Percentiles rank a stretch among this genome's conserved stretches.
Evolutionary conservation across 2,329 filamentous ascomycete genomes (phyloP).

Genomic region (Thelonectria rubi): DNA sequence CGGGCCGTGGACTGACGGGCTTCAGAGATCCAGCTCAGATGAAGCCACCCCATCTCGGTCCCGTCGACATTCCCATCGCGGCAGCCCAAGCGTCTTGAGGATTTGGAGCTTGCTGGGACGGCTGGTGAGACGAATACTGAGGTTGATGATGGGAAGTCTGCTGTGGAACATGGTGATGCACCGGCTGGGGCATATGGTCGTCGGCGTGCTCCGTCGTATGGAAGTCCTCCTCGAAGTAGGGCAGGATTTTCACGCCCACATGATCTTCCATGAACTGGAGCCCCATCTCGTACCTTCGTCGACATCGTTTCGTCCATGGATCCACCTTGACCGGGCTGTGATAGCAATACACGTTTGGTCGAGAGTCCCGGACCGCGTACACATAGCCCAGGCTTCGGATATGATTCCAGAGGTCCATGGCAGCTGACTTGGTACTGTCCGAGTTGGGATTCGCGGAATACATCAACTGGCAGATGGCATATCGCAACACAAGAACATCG

Average conservation of each 20-base stretch:
- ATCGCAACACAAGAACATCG: conserved; percentile 52
- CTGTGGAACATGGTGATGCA: conserved; percentile 4
- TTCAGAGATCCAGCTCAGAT: conserved; percentile 42
- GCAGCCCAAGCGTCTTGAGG: conserved; percentile 50
- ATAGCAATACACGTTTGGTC: conserved; percentile 53
- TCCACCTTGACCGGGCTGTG: conserved; percentile 55
- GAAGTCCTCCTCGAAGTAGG: conserved; percentile 57
- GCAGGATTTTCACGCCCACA: conserved; percentile 49
- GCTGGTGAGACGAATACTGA: neutral
- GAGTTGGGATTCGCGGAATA: conserved; percentile 48
- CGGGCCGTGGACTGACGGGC: conserved; percentile 1
- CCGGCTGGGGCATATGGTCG: conserved; percentile 38
- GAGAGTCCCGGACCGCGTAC: conserved; percentile 49
- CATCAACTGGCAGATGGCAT: conserved; percentile 53
- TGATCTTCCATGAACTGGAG: conserved; percentile 51
- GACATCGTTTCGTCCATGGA: conserved; percentile 55
- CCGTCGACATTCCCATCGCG: conserved; percentile 44
- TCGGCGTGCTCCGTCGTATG: conserved; percentile 52
- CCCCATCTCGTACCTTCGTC: conserved; percentile 52
- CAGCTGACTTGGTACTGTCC: conserved; percentile 48
- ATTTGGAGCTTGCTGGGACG: conserved; percentile 13
- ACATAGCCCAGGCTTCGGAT: conserved; percentile 49
- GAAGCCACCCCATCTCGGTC: conserved; percentile 44
- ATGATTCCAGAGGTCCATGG: conserved; percentile 50
- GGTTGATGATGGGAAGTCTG: neutral